Base-by-base conservation (phyloP, 2,329 filamentous ascomycete genomes). In the Bipolaris oryzae region DNA sequence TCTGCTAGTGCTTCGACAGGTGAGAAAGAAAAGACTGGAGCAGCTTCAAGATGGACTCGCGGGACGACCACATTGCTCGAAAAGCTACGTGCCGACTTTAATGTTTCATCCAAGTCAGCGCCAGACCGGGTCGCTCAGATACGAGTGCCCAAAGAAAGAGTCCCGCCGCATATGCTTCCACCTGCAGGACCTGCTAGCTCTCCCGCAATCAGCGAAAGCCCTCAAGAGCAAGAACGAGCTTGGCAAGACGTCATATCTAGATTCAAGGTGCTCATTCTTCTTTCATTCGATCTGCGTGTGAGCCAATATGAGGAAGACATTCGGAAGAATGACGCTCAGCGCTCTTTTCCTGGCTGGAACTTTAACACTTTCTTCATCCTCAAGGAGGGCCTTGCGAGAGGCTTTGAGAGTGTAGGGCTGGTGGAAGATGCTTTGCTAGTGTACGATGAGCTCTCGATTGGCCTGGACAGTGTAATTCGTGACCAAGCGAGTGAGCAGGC, bases 361-460 rank as follows among this genome's bases (percentile, higher is more conserved):
- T 99, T 99, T 73, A 98, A 95, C 77, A 99, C 95, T 0, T 99
- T 99, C 74, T 99, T 99, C 74, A 93, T 99, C 15, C 82, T 99
- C 7, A 99, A 99, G 71, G 95, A 99, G 75, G 95, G 95, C 0
- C 80, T 99, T 34, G 94, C 95, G 1, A 85, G 91, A 64, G 96
- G 94, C 0, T 96, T 99, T 65, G 96, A 99, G 75, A 98, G 91
- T 72, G 93, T 98, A 3, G 96, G 96, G 0, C 81, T 99, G 9
- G 91, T 97, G 7, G 95, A 99, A 71, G 95, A 99, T 81, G 94
- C 95, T 3, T 79, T 99, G 37, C 90, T 95, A 4, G 92, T 92
- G 13, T 99, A 99, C 67, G 95, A 98, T 74, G 94, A 99, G 78
- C 85, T 99, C 9, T 90, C 90, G 39, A 87, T 94, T 48, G 94